A percentile compares a stretch with the other conserved stretches of the same genome.
Evolutionary conservation across 352 stramenopile genomes (phyloP).

Genomic region (Phytophthora hybrid): DNA sequence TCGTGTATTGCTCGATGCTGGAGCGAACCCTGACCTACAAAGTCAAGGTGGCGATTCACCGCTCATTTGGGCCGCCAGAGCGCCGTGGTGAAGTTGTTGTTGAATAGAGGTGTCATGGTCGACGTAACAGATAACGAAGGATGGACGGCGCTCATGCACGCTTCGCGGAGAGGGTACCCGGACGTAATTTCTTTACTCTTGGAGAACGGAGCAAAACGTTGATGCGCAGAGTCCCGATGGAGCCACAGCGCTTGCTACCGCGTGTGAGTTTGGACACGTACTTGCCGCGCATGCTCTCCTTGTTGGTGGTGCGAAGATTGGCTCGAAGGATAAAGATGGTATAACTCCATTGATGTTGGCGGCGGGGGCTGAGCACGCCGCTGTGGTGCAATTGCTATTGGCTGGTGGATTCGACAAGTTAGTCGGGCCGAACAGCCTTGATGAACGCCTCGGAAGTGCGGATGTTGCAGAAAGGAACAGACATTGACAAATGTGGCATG

Average conservation of each 20-base stretch:
- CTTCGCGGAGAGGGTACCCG: neutral
- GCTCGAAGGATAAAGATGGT: neutral
- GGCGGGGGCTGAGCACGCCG: neutral
- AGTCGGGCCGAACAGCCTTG: neutral
- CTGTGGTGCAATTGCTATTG: conserved; percentile 6
- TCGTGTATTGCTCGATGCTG: neutral
- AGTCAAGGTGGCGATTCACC: neutral
- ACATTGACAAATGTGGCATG: neutral
- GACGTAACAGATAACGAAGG: neutral
- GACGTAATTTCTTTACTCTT: neutral
- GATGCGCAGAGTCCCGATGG: no score
- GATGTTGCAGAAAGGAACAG: neutral
- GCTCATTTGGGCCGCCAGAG: neutral
- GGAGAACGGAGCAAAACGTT: neutral
- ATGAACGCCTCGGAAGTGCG: neutral
- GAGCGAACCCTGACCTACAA: neutral
- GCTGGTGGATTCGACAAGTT: neutral
- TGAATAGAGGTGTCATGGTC: neutral
- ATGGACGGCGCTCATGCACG: conserved; percentile 3
- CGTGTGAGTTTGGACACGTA: neutral
- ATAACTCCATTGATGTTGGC: neutral
- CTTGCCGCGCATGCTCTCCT: neutral
- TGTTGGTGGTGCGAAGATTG: conserved; percentile 1
- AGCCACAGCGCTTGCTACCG: conserved; percentile 10
- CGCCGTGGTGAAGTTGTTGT: neutral